These are phyloP conservation scores for Puccinia horiana DNA, from an alignment of 1,284 basidiomycete genomes.

Conservation along the genomic window DNA sequence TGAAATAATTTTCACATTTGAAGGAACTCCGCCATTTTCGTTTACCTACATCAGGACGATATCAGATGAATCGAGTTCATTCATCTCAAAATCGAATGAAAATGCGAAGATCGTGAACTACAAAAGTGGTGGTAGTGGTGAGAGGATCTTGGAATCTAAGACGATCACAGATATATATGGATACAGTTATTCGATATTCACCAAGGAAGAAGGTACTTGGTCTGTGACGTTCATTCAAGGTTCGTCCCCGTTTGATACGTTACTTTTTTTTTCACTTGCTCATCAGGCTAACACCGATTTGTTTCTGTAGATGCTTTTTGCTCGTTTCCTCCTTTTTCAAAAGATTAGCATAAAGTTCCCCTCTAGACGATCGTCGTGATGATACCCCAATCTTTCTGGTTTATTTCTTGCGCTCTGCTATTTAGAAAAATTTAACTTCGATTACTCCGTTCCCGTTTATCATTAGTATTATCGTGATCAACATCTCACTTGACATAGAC, in stretches of 20 bases:
- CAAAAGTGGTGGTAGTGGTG: background rate
- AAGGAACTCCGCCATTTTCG: conserved; percentile 89
- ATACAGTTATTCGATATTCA: conserved; percentile 47
- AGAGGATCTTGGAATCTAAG: conserved; percentile 38
- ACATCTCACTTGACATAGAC: background rate
- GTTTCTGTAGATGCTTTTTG: conserved; percentile 28
- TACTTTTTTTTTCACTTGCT: background rate
- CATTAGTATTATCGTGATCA: background rate
- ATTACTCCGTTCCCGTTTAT: too few species aligned
- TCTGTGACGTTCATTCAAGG: conserved; percentile 42
- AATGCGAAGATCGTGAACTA: background rate
- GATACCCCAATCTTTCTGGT: background rate
- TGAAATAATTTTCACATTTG: conserved; percentile 83
- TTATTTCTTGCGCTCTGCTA: background rate
- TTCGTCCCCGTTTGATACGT: background rate
- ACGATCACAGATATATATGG: conserved; percentile 44
- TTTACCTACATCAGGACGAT: conserved; percentile 65
- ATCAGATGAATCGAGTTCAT: conserved; percentile 55
- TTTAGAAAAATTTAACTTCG: too few species aligned
- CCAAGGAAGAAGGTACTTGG: conserved; percentile 47
- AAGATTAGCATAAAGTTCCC: background rate
- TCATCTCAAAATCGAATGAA: background rate
- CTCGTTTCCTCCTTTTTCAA: conserved; percentile 32
- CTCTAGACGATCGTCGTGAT: background rate
- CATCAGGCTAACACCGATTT: background rate